Percentiles rank a stretch among this genome's conserved stretches.
These are phyloP conservation scores for Aspergillus nidulans DNA, from an alignment of 495 filamentous ascomycete genomes.

Conservation along the genomic window DNA sequence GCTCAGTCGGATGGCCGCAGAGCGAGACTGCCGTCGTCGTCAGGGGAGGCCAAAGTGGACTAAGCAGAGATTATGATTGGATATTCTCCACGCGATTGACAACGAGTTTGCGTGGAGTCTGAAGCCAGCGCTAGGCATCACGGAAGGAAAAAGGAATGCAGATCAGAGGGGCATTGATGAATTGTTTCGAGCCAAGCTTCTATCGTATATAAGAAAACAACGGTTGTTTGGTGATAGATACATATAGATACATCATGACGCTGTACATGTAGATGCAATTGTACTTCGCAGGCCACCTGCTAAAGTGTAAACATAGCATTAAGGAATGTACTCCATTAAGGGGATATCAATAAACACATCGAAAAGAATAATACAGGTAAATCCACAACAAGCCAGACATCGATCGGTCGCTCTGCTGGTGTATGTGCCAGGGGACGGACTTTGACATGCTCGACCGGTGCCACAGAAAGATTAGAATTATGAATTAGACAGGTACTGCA, in stretches of 20 bases:
- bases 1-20: too few relatives aligned
- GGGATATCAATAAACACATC: constrained; percentile 19
- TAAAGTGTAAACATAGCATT: constrained; percentile 7
- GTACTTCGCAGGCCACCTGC: background rate
- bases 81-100: background rate
- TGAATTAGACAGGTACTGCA: constrained; percentile 39
- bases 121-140: background rate
- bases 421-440: too few relatives aligned
- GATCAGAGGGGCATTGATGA: background rate
- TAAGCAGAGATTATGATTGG: background rate
- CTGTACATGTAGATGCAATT: constrained; percentile 3
- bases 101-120: background rate
- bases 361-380: constrained; percentile 5
- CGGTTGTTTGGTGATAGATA: background rate
- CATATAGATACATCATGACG: constrained; percentile 1
- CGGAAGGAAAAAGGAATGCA: background rate
- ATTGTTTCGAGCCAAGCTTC: background rate
- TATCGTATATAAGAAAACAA: background rate
- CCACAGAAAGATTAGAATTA: constrained; percentile 31
- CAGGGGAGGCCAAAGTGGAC: background rate
- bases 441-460: background rate
- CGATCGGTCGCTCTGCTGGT: background rate
- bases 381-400: constrained; percentile 10
- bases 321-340: constrained; percentile 40
- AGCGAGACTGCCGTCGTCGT: background rate